Percentiles rank a stretch among this genome's conserved stretches.
Evolutionary conservation across 2,329 filamentous ascomycete species (phyloP).

Genomic region (Beauveria asiatica): DNA sequence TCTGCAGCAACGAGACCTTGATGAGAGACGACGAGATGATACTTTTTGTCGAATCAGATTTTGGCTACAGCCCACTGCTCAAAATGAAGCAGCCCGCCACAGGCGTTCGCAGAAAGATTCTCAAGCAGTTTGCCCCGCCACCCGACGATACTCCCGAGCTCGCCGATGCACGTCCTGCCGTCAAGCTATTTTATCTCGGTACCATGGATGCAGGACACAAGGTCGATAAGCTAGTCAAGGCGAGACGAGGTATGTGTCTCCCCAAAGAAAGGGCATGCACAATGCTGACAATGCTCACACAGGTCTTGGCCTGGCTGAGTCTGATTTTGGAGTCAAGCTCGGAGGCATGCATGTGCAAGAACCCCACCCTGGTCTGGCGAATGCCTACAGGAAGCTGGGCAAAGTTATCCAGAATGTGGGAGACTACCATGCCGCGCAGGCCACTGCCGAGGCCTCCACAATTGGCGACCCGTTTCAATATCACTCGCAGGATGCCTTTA

Average conservation of each 20-base stretch:
- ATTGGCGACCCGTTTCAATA: conserved; percentile 90
- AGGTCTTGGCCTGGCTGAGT: conserved; percentile 88
- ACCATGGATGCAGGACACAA: conserved; percentile 98
- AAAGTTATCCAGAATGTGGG: conserved; percentile 89
- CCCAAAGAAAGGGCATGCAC: not conserved
- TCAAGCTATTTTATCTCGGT: conserved; percentile 92
- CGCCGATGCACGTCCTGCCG: conserved; percentile 76
- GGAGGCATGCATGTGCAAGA: conserved; percentile 83
- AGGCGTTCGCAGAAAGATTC: conserved; percentile 84
- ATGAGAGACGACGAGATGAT: conserved; percentile 96
- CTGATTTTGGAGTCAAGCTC: conserved; percentile 87
- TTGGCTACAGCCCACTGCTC: conserved; percentile 92
- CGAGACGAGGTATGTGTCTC: conserved; percentile 61
- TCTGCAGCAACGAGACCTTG: conserved; percentile 84
- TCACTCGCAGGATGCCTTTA: conserved; percentile 90
- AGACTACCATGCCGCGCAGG: conserved; percentile 93
- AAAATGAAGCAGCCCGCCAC: conserved; percentile 96
- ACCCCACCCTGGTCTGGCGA: conserved; percentile 75
- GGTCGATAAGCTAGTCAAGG: conserved; percentile 88
- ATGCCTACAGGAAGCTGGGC: conserved; percentile 90
- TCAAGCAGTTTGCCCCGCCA: conserved; percentile 97
- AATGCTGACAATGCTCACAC: conserved; percentile 17
- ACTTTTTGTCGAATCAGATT: conserved; percentile 97
- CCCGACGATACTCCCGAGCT: conserved; percentile 96
- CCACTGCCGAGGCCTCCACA: conserved; percentile 91